phyloP scores from a whole-genome alignment of 148 eudicot species.

The Cornus florida region DNA sequence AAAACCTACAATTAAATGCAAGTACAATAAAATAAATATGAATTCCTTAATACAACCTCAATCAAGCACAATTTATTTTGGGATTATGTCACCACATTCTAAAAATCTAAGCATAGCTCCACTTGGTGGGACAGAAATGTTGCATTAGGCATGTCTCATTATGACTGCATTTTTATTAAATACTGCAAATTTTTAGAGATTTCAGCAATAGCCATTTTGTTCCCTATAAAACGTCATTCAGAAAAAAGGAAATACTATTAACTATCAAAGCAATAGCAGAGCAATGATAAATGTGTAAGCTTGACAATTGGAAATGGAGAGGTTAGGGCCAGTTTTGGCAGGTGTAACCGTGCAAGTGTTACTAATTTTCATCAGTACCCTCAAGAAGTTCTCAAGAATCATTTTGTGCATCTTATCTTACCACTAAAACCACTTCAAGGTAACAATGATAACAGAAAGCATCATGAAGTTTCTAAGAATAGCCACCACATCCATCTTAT shows the following conservation, averaged over 20 bases:
- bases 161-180: not conserved
- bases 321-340: no score
- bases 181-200: not conserved
- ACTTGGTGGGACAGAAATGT: not conserved
- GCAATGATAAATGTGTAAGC: no score
- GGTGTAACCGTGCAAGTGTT: no score
- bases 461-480: not conserved
- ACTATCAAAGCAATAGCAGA: not conserved
- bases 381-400: no score
- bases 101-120: not conserved
- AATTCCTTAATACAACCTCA: not conserved
- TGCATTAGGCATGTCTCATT: not conserved
- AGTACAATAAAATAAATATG: not conserved
- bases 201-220: not conserved
- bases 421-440: no score
- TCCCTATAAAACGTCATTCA: not conserved
- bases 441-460: not conserved
- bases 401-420: no score
- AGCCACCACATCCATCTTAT: not conserved
- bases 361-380: no score
- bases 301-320: no score
- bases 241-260: not conserved
- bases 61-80: not conserved
- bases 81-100: not conserved
- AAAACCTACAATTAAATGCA: conserved; percentile 57